Percentiles rank a stretch among this genome's conserved stretches.
Conservation (phyloP, 805 yeast genomes). For the Candida caryicola region DNA sequence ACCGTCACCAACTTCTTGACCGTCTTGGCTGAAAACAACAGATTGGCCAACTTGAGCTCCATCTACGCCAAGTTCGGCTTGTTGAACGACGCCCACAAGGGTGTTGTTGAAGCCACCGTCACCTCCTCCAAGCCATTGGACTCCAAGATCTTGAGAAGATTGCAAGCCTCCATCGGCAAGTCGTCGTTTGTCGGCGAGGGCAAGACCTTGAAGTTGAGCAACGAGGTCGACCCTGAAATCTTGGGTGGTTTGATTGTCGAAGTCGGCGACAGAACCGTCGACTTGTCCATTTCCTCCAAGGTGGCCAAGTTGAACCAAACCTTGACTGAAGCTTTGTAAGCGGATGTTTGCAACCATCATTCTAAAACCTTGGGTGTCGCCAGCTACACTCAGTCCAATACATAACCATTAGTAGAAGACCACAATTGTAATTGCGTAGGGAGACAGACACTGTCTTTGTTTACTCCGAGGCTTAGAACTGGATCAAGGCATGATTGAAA, state of each 20-base stretch:
- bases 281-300: slow-evolving; percentile 81
- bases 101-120: slow-evolving; percentile 89
- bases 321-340: slow-evolving; percentile 79
- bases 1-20: slow-evolving; percentile 74
- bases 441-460: no score
- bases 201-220: slow-evolving; percentile 79
- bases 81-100: slow-evolving; percentile 85
- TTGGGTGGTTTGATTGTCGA: slow-evolving; percentile 95
- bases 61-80: slow-evolving; percentile 70
- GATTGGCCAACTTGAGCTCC: slow-evolving; percentile 66
- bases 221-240: slow-evolving; percentile 83
- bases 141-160: slow-evolving; percentile 69
- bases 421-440: no score
- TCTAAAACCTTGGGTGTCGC: neutral
- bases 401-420: neutral
- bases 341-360: neutral
- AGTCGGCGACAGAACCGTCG: slow-evolving; percentile 96
- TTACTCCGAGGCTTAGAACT: no score
- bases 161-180: slow-evolving; percentile 72
- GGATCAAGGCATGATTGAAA: no score
- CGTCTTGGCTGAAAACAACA: slow-evolving; percentile 92
- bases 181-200: slow-evolving; percentile 82
- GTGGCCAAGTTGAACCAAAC: slow-evolving; percentile 86
- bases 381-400: neutral
- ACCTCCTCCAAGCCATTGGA: slow-evolving; percentile 87